These are phyloP conservation scores for Aspergillus diversus DNA, from an alignment of 495 filamentous ascomycete genomes.

Conservation along the genomic window DNA sequence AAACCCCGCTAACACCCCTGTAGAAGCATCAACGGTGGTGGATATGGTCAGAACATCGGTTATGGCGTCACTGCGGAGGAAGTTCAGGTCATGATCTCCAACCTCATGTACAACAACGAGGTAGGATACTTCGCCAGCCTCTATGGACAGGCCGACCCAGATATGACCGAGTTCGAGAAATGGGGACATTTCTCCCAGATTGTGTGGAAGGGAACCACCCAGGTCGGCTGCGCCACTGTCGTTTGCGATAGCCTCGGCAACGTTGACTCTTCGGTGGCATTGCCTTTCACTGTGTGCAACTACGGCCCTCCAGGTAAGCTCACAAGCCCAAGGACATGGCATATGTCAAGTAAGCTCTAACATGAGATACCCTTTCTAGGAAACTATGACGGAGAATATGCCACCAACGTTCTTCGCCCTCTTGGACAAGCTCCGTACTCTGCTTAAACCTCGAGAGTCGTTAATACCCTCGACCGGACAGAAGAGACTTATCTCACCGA, in stretches of 20 bases:
- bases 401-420: conserved; percentile 61
- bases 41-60: conserved; percentile 88
- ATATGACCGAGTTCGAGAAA: conserved; percentile 63
- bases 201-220: conserved; percentile 74
- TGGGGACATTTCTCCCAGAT: conserved; percentile 94
- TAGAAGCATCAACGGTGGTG: conserved; percentile 56
- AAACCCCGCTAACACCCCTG: conserved; percentile 15
- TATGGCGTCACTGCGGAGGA: conserved; percentile 48
- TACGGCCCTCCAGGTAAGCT: conserved; percentile 69
- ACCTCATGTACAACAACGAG: conserved; percentile 87
- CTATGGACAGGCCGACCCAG: conserved; percentile 50
- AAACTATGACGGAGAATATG: conserved; percentile 70
- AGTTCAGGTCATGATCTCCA: conserved; percentile 66
- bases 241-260: conserved; percentile 55
- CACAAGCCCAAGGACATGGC: not conserved
- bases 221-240: conserved; percentile 74
- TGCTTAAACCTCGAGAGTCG: conserved; percentile 25
- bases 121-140: conserved; percentile 49
- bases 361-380: conserved; percentile 41
- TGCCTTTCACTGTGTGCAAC: conserved; percentile 83
- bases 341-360: conserved; percentile 3
- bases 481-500: not conserved
- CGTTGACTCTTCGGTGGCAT: conserved; percentile 47
- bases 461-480: not conserved
- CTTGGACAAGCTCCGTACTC: conserved; percentile 38